These are phyloP conservation scores for Asterophora parasitica DNA, from an alignment of 768 basidiomycete genomes.

Conservation along the genomic window DNA sequence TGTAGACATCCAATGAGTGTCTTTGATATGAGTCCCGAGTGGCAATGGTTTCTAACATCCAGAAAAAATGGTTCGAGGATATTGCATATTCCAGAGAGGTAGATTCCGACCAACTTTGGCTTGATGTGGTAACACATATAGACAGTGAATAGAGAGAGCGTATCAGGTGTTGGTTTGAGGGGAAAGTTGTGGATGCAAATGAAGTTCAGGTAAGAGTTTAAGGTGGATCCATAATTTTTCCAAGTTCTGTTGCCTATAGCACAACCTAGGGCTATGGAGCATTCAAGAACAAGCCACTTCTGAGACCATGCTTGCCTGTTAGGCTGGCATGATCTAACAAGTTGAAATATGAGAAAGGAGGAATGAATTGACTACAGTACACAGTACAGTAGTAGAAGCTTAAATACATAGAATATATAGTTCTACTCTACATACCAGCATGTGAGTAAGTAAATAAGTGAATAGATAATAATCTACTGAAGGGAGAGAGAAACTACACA, in stretches of 20 bases:
- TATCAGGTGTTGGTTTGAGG: conserved; percentile 32
- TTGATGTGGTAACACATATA: conserved; percentile 33
- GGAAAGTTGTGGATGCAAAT: conserved; percentile 25
- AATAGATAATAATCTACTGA: no score
- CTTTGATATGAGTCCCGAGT: conserved; percentile 17
- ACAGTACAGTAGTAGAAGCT: no score
- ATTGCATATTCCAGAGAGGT: conserved; percentile 34
- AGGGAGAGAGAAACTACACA: no score
- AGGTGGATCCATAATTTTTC: conserved; percentile 24
- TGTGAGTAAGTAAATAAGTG: no score
- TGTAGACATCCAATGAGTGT: conserved; percentile 18
- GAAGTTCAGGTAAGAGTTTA: conserved; percentile 37
- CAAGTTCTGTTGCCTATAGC: conserved; percentile 23
- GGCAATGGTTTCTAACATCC: conserved; percentile 15
- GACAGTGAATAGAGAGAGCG: conserved; percentile 29
- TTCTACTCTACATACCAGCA: no score
- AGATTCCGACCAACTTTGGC: conserved; percentile 28
- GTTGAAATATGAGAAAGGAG: no score
- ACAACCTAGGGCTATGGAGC: conserved; percentile 28
- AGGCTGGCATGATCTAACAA: conserved; percentile 27
- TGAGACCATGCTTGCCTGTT: conserved; percentile 25
- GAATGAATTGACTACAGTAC: no score
- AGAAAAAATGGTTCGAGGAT: conserved; percentile 29
- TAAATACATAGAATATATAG: no score
- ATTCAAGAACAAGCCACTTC: conserved; percentile 16